Base-by-base conservation (phyloP, 192 early-diverging fungal species). In the Chytriomyces sp. region DNA sequence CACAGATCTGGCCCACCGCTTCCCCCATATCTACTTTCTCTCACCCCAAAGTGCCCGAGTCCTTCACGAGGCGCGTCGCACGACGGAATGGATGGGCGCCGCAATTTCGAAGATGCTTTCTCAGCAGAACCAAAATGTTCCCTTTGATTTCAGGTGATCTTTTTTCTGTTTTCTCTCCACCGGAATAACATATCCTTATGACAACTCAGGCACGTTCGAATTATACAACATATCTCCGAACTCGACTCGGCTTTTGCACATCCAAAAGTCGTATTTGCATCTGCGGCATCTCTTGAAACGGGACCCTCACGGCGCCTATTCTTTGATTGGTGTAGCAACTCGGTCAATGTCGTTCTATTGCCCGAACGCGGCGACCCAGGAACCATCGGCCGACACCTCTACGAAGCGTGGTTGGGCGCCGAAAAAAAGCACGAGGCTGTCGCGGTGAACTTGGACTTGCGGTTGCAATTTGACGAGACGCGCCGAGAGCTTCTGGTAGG, bases 31-130 rank as follows among this genome's bases (percentile, higher is more conserved):
- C 40, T 68, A 68, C 66, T 68, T 96, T 40, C 82, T 99, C 36
- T 85, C 90, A 14, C 83, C 93, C 62, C 90, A 89, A 56, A 87
- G 86, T 57, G 86, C 89, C 63, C 86, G 89, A 14, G 90, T 89
- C n/a, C 83, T 91, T 6, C 88, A 91, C 69, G 90, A 89, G 77
- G 96, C 97, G 0, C 92, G 92, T 61, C 89, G 91, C 22, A 95
- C 96, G 88, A 80, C 92, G 44, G 95, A 96, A 78, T 99, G 97
- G 97, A 97, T 98, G 95, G 89, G 93, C 7, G 87, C 91, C 54
- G 86, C 83, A 32, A 82, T 99, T 22, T 88, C 88, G 28, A 77
- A 87, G 33, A 80, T 89, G 14, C 91, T 98, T 52, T 81, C 66
- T 4, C 44, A 89, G 3, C 82, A 86, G 36, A 82, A 85, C 37